Evolutionary conservation across 2,329 filamentous ascomycete species (phyloP).

Genomic region (Cercospora sesami): DNA sequence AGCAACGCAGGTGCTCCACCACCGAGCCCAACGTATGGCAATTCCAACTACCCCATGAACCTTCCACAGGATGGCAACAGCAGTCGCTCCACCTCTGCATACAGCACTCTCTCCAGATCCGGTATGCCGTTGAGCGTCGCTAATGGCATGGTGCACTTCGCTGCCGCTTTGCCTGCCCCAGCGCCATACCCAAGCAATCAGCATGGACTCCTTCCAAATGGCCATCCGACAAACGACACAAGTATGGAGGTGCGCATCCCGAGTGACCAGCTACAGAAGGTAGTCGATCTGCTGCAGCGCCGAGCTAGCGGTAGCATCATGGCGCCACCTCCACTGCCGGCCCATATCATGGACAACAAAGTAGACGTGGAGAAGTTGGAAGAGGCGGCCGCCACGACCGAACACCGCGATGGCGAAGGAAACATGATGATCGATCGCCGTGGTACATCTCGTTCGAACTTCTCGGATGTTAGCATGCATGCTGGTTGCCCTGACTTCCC

Average conservation of each 20-base stretch:
- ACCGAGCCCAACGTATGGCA: conserved; percentile 22
- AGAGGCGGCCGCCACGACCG: background rate
- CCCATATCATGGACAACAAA: conserved; percentile 17
- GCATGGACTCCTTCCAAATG: background rate
- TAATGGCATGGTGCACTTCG: conserved; percentile 1
- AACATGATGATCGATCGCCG: conserved; percentile 22
- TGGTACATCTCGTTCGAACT: conserved; percentile 25
- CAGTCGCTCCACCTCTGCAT: conserved; percentile 29
- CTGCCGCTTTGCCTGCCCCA: background rate
- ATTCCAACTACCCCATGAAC: background rate
- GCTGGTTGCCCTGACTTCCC: conserved; percentile 35
- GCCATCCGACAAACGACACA: background rate
- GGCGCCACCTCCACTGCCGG: conserved; percentile 34
- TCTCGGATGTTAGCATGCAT: conserved; percentile 41
- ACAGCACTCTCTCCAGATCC: conserved; percentile 23
- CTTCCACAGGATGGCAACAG: conserved; percentile 9
- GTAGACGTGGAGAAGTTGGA: conserved; percentile 4
- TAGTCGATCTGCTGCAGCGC: conserved; percentile 17
- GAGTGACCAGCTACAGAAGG: conserved; percentile 34
- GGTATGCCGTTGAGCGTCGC: conserved; percentile 16
- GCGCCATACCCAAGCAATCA: background rate
- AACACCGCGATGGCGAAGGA: background rate
- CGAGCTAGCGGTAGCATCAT: conserved; percentile 19
- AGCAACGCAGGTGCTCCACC: conserved; percentile 24
- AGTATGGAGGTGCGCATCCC: conserved; percentile 28